Evolutionary conservation across 164 flowering plant genomes (phyloP).

Genomic region (Vitis rotundifolia): DNA sequence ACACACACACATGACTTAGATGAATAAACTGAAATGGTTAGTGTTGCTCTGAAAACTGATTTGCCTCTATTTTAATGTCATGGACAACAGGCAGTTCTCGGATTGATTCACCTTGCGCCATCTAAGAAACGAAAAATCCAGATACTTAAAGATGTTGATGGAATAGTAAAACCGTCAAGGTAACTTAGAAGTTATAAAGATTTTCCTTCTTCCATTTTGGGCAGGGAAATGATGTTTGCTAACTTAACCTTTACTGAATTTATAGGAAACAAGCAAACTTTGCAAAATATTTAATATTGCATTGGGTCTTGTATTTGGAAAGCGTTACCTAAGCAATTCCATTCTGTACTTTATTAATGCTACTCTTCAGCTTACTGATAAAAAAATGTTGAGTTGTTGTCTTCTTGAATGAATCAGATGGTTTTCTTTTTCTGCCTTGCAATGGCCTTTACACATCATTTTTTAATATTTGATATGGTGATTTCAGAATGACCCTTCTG

Average conservation of each 20-base stretch:
- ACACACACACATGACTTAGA: no score
- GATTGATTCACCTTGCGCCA: conserved; percentile 37
- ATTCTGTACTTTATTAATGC: no score
- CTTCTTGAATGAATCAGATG: no score
- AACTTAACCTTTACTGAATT: no score
- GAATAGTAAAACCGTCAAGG: conserved; percentile 68
- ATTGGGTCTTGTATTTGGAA: no score
- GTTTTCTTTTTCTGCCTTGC: background rate
- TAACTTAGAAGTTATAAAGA: conserved; percentile 4
- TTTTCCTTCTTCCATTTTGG: background rate
- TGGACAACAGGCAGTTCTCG: conserved; percentile 36
- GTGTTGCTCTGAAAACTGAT: no score
- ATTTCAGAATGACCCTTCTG: conserved; percentile 61
- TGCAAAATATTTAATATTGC: no score
- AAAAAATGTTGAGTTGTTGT: no score
- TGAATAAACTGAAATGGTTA: no score
- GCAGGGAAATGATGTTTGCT: background rate
- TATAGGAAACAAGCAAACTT: no score
- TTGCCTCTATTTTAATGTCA: background rate
- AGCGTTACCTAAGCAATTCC: no score
- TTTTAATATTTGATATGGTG: conserved; percentile 1
- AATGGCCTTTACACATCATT: background rate
- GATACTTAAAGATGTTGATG: conserved; percentile 52
- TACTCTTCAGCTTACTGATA: no score
- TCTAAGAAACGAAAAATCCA: conserved; percentile 50